Percentiles rank a stretch among this genome's conserved stretches.
Conservation (phyloP, 192 early-diverging fungal species). For the Linnemannia schmuckeri region DNA sequence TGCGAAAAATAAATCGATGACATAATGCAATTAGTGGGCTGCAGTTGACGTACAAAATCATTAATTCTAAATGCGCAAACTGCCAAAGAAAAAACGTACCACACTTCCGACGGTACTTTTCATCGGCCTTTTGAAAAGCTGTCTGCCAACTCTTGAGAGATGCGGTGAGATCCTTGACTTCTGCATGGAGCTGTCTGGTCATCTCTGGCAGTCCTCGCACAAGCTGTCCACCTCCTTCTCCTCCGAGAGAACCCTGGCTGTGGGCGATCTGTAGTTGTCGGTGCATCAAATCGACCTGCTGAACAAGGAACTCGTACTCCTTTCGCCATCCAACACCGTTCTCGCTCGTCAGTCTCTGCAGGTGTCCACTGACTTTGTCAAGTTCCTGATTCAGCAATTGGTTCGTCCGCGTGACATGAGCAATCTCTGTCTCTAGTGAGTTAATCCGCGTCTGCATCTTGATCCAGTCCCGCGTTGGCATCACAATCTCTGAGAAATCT, state of each 20-base stretch:
- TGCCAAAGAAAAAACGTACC: conserved; percentile 17
- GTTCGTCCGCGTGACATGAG: conserved; percentile 29
- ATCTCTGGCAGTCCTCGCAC: conserved; percentile 11
- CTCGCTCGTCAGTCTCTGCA: conserved; percentile 26
- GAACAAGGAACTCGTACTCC: conserved; percentile 51
- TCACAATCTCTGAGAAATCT: conserved; percentile 14
- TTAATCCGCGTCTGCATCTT: conserved; percentile 46
- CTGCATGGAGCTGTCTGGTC: conserved; percentile 30
- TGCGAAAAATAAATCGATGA: neutral
- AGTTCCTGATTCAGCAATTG: conserved; percentile 43
- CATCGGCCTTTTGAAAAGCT: conserved; percentile 46
- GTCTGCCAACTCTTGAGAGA: conserved; percentile 40
- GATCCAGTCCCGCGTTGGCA: conserved; percentile 43
- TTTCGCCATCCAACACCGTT: conserved; percentile 28
- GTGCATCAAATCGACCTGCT: conserved; percentile 50
- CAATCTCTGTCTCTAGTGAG: conserved; percentile 32
- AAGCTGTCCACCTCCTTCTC: neutral
- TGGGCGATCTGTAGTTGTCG: conserved; percentile 39
- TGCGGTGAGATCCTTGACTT: conserved; percentile 36
- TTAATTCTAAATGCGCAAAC: neutral
- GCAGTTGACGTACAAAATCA: neutral
- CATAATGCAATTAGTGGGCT: neutral
- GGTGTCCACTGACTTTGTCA: conserved; percentile 36
- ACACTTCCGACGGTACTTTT: conserved; percentile 53
- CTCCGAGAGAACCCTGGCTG: conserved; percentile 4